A percentile compares a stretch with the other conserved stretches of the same genome.
phyloP scores from a whole-genome alignment of 371 early-diverging fungal genomes.

The Syncephalastrum monosporum region DNA sequence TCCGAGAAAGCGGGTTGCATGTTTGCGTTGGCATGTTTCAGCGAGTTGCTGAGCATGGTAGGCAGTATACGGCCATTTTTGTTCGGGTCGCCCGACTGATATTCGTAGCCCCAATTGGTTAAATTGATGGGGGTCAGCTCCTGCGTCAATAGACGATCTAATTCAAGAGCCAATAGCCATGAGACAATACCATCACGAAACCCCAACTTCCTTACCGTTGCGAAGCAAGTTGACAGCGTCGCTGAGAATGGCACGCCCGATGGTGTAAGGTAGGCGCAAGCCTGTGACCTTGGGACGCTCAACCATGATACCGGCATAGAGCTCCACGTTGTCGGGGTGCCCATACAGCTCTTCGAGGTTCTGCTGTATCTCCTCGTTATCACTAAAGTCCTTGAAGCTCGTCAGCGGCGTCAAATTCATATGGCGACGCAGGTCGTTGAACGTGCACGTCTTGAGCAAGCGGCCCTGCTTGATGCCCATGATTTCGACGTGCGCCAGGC shows the following conservation, averaged over 20 bases:
- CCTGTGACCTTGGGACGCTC: conserved; percentile 43
- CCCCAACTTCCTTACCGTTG: conserved; percentile 36
- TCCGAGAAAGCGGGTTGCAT: conserved; percentile 14
- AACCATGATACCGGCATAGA: conserved; percentile 50
- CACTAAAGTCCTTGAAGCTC: conserved; percentile 42
- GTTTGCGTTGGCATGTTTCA: conserved; percentile 17
- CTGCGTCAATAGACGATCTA: conserved; percentile 23
- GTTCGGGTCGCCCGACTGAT: conserved; percentile 11
- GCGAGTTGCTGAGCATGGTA: conserved; percentile 7
- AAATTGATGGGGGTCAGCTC: conserved; percentile 25
- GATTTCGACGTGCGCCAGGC: conserved; percentile 47
- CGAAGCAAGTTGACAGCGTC: conserved; percentile 54
- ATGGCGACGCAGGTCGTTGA: conserved; percentile 50
- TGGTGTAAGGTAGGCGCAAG: conserved; percentile 47
- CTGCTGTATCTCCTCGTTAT: conserved; percentile 33
- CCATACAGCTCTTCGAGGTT: conserved; percentile 47
- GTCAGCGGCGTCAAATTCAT: conserved; percentile 38
- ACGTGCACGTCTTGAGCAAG: conserved; percentile 30
- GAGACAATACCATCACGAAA: neutral
- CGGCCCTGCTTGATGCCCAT: conserved; percentile 47
- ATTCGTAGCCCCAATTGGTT: conserved; percentile 32
- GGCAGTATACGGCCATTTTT: conserved; percentile 17
- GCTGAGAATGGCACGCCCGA: conserved; percentile 47
- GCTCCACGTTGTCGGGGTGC: conserved; percentile 43
- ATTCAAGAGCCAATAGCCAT: neutral